phyloP scores from a whole-genome alignment of 495 filamentous ascomycete species.

The Hyphodiscus hymeniophilus region DNA sequence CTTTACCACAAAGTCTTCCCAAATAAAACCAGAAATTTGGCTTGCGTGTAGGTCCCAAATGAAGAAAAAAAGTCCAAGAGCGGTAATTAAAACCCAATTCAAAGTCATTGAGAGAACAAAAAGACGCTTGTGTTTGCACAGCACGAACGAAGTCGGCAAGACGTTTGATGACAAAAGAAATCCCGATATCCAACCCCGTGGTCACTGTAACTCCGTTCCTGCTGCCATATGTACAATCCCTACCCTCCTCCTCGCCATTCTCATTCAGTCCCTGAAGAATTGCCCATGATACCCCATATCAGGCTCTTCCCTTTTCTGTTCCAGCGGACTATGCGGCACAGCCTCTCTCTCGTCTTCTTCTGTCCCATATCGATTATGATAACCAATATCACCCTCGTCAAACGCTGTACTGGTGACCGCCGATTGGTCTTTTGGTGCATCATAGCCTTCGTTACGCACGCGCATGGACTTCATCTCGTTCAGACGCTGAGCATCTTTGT shows the following conservation, averaged over 20 bases:
- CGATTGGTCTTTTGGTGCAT: conserved; percentile 9
- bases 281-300: conserved; percentile 9
- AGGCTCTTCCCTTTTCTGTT: background rate
- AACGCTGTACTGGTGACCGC: background rate
- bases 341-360: conserved; percentile 8
- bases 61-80: background rate
- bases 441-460: conserved; percentile 7
- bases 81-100: too few relatives aligned
- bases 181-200: background rate
- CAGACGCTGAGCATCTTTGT: conserved; percentile 13
- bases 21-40: background rate
- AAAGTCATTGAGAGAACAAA: background rate
- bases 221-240: too few relatives aligned
- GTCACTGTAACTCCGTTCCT: background rate
- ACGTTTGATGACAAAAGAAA: background rate
- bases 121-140: background rate
- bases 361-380: conserved; percentile 20
- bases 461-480: conserved; percentile 13
- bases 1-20: background rate
- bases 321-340: conserved; percentile 8
- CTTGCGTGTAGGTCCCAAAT: too few relatives aligned
- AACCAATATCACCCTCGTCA: conserved; percentile 15
- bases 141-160: background rate
- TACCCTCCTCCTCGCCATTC: too few relatives aligned
- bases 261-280: conserved; percentile 1